Base-by-base conservation (phyloP, 2,329 filamentous ascomycete species). In the Lecanicillium sp. region DNA sequence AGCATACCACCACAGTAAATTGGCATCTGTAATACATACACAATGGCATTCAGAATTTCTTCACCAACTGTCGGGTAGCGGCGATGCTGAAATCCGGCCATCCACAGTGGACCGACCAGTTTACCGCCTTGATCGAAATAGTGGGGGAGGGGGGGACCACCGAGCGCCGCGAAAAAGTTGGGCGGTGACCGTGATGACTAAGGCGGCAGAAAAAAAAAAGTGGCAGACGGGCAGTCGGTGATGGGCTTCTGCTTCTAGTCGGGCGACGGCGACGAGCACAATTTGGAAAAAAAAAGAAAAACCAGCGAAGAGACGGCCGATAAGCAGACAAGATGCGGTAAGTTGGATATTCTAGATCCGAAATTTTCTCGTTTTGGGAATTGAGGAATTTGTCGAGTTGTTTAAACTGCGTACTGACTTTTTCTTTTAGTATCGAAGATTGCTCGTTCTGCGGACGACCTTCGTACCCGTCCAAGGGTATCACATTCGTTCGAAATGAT, bases 401-500 rank as follows among this genome's bases (percentile, higher is more conserved):
- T 23, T 3, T 14, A 21, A 36, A 33, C 12, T 17, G 26, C 23
- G 27, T 44, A 49, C 35, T 44, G 26, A 23, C 27, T 8, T 20
- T 26, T 19, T 26, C 10, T 17, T 38, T n/a, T 20, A 70, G 68
- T 61, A 70, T 72, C 60, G 69, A 72, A 54, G 66, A 67, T 37
- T 72, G 69, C 58, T 71, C 67, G 56, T 72, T 71, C 51, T 72
- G 69, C 62, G 67, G 66, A 58, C 66, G 73, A 55, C 73, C 73
- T 56, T 68, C 72, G 47, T 77, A 75, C 58, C 74, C 74, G 37
- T 73, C 70, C 65, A 81, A 79, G 64, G 75, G 76, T 52, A 79
- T 79, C 39, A 67, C 65, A 19, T 75, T 75, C 59, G 68, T 73
- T 51, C 66, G 73, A 46, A 75, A 75, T 56, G 73, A 76, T 62